Evolutionary conservation across 495 filamentous ascomycete species (phyloP).

Genomic region (Penicillium canescens): DNA sequence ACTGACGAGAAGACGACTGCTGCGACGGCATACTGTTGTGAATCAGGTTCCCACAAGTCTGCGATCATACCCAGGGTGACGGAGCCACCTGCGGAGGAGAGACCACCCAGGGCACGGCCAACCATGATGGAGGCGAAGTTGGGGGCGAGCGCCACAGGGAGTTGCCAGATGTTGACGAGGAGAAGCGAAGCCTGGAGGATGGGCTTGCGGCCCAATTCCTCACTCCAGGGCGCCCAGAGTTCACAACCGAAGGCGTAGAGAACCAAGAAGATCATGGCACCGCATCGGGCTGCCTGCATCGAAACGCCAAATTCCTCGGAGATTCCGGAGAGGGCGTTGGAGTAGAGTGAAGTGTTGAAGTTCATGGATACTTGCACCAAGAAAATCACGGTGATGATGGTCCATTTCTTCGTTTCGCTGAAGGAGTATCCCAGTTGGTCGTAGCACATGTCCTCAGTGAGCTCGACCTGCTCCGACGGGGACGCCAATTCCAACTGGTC

Average conservation of each 20-base stretch:
- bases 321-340: constrained; percentile 52
- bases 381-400: constrained; percentile 61
- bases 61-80: constrained; percentile 65
- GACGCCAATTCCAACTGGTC: constrained; percentile 31
- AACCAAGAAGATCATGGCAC: constrained; percentile 60
- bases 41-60: constrained; percentile 61
- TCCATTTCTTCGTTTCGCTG: constrained; percentile 55
- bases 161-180: constrained; percentile 60
- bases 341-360: constrained; percentile 58
- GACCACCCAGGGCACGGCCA: constrained; percentile 57
- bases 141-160: constrained; percentile 53
- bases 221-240: constrained; percentile 67
- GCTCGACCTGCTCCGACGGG: constrained; percentile 37
- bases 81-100: constrained; percentile 61
- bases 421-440: constrained; percentile 57
- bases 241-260: constrained; percentile 67
- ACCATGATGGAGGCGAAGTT: constrained; percentile 58
- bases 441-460: constrained; percentile 59
- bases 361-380: constrained; percentile 60
- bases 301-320: constrained; percentile 49
- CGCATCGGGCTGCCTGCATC: constrained; percentile 52
- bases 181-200: constrained; percentile 57
- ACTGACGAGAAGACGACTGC: constrained; percentile 66
- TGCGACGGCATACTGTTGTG: constrained; percentile 61
- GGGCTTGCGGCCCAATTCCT: constrained; percentile 59